Evolutionary conservation across 2,329 filamentous ascomycete genomes (phyloP).

Genomic region (Phialophora tarda): DNA sequence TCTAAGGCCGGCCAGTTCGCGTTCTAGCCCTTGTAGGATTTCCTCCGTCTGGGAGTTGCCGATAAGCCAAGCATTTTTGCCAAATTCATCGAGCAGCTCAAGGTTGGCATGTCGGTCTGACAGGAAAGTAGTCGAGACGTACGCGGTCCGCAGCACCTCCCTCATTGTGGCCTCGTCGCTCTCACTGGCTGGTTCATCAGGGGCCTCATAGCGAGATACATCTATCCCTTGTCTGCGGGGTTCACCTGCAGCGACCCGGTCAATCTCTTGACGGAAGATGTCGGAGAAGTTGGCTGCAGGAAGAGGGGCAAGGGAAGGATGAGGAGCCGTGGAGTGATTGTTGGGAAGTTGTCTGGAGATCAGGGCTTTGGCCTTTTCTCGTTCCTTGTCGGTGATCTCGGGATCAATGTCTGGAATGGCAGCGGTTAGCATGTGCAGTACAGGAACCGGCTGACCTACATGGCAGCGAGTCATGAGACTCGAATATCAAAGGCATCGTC

Average conservation of each 20-base stretch:
- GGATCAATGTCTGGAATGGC: slow-evolving; percentile 74
- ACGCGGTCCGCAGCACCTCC: slow-evolving; percentile 60
- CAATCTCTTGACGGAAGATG: slow-evolving; percentile 70
- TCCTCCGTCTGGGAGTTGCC: slow-evolving; percentile 81
- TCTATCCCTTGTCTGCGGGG: slow-evolving; percentile 71
- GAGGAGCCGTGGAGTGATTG: slow-evolving; percentile 56
- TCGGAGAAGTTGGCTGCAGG: slow-evolving; percentile 65
- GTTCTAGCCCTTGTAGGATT: slow-evolving; percentile 71
- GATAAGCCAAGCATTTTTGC: slow-evolving; percentile 90
- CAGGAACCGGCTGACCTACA: slow-evolving; percentile 30
- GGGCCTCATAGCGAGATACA: slow-evolving; percentile 79
- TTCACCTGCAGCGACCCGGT: slow-evolving; percentile 66
- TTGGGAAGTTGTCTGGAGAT: slow-evolving; percentile 69
- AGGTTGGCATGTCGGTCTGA: slow-evolving; percentile 65
- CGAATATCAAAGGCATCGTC: slow-evolving; percentile 70
- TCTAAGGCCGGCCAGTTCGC: slow-evolving; percentile 71
- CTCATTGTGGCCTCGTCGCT: slow-evolving; percentile 53
- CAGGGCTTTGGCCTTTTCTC: slow-evolving; percentile 70
- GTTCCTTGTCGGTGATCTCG: slow-evolving; percentile 66
- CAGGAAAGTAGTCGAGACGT: slow-evolving; percentile 65
- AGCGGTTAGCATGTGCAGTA: slow-evolving; percentile 29
- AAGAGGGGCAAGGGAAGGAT: slow-evolving; percentile 64
- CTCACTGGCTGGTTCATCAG: slow-evolving; percentile 60
- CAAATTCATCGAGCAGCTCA: slow-evolving; percentile 75
- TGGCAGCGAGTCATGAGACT: slow-evolving; percentile 65